Percentiles rank a stretch among this genome's conserved stretches.
Conservation (phyloP, 2,329 filamentous ascomycete genomes). For the Trichoderma polysporum region DNA sequence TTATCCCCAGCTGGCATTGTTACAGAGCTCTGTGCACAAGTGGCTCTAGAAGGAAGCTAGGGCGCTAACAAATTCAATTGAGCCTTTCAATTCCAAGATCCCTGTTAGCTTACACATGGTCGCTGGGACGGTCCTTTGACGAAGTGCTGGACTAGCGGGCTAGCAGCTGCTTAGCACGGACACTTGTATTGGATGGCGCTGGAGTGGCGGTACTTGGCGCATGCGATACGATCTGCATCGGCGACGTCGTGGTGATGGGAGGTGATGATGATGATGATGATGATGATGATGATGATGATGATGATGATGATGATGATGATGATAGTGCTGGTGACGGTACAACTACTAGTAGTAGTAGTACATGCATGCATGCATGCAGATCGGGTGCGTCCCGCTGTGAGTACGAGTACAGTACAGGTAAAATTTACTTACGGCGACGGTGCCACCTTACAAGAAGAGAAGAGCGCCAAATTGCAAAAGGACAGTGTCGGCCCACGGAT, state of each 20-base stretch:
- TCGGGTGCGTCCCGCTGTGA: background rate
- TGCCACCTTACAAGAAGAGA: background rate
- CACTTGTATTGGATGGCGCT: background rate
- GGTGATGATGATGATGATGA: background rate
- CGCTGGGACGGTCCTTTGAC: background rate
- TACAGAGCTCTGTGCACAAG: background rate
- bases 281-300: too few species aligned
- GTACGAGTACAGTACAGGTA: background rate
- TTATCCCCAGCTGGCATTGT: background rate
- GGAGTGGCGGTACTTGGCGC: background rate
- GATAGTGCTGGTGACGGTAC: too few species aligned
- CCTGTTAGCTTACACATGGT: constrained; percentile 14
- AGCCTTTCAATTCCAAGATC: constrained; percentile 3
- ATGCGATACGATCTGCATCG: constrained; percentile 16
- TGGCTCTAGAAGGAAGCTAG: constrained; percentile 2
- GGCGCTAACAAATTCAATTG: constrained; percentile 19
- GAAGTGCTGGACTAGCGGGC: constrained; percentile 5
- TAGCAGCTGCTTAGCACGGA: background rate
- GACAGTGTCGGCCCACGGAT: background rate
- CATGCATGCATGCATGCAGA: background rate
- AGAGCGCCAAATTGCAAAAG: background rate
- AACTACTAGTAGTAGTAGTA: too few species aligned
- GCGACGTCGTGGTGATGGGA: constrained; percentile 15
- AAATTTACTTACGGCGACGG: background rate
- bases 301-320: too few species aligned